These are phyloP conservation scores for Evansstolkia leycettana DNA, from an alignment of 495 filamentous ascomycete species.

Conservation along the genomic window DNA sequence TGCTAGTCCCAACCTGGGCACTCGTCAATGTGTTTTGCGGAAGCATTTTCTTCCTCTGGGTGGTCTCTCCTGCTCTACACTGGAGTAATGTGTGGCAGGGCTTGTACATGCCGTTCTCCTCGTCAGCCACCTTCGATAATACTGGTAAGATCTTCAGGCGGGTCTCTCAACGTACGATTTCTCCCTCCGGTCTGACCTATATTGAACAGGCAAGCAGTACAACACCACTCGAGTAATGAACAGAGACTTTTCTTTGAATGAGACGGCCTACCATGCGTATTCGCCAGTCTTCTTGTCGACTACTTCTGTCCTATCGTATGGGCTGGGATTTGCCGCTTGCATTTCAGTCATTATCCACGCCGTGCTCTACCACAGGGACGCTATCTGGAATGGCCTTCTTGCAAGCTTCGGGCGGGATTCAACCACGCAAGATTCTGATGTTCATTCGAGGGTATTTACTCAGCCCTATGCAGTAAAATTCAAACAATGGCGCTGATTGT, in stretches of 20 bases:
- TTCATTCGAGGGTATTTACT: slow-evolving; percentile 2
- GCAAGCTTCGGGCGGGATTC: not conserved
- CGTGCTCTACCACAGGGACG: slow-evolving; percentile 23
- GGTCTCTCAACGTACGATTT: not conserved
- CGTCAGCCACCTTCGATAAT: slow-evolving; percentile 46
- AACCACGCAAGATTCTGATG: slow-evolving; percentile 22
- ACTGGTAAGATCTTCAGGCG: slow-evolving; percentile 27
- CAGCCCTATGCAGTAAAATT: no score
- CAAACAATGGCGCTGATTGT: no score
- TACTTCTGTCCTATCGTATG: slow-evolving; percentile 45
- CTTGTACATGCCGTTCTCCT: slow-evolving; percentile 41
- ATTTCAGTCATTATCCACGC: slow-evolving; percentile 42
- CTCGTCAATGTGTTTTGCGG: slow-evolving; percentile 46
- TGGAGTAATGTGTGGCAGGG: slow-evolving; percentile 42
- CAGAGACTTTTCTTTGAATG: slow-evolving; percentile 35
- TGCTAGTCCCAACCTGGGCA: slow-evolving; percentile 43
- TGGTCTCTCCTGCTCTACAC: slow-evolving; percentile 31
- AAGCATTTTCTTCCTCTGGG: slow-evolving; percentile 38
- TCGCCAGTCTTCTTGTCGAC: slow-evolving; percentile 49
- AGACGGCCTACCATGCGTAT: slow-evolving; percentile 40
- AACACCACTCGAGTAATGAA: slow-evolving; percentile 38
- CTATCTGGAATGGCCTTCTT: slow-evolving; percentile 16
- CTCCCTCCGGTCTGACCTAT: no score
- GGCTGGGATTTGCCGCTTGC: slow-evolving; percentile 46
- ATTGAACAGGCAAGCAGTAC: slow-evolving; percentile 18